Base-by-base conservation (phyloP, 1,139 yeast genomes). In the Casaregolazyma lundiana region DNA sequence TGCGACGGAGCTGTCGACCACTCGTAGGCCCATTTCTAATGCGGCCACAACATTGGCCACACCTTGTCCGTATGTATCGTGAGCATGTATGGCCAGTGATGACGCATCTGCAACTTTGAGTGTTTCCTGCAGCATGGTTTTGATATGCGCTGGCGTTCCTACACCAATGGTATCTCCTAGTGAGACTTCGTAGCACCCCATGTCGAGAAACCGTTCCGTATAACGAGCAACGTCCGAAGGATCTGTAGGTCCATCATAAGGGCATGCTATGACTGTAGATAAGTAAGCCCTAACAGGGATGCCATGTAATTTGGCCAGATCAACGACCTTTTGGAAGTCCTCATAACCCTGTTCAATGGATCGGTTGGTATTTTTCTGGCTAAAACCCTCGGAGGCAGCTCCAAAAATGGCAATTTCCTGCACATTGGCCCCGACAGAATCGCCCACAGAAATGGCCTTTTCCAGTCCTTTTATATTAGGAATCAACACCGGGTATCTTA, bases 121-220 rank as follows among this genome's bases (percentile, higher is more conserved):
- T 1, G 63, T 64, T 26, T 57, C 59, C 1, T 49, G 40, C 19
- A 65, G 50, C 61, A 65, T 54, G 19, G 41, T 40, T 34, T 56
- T 61, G 15, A 62, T 53, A 8, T 60, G 51, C 1, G 57, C 55
- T 5, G 68, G 66, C 8, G 68, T 65, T 15, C 67, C 69, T 2
- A 62, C 66, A 15, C 69, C 69, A 43, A 63, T 65, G 8, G 69
- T 65, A 39, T 65, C 69, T 2, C 69, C 69, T 3, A 65, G 57
- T 13, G 68, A 64, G 11, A 65, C 64, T 46, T 65, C 68, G 47
- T 64, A 64, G 51, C 69, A 64, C 18, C 69, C 69, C 48, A 63
- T 48, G 18, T 61, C 64, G 11, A 64, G 52, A 30, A 62, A 54
- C 43, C 54, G 46, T 41, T 56, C 54, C 1, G 68, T 52, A 21